A percentile compares a stretch with the other conserved stretches of the same genome.
phyloP scores from a whole-genome alignment of 1,284 basidiomycete genomes.

The Lentinus polychrous region DNA sequence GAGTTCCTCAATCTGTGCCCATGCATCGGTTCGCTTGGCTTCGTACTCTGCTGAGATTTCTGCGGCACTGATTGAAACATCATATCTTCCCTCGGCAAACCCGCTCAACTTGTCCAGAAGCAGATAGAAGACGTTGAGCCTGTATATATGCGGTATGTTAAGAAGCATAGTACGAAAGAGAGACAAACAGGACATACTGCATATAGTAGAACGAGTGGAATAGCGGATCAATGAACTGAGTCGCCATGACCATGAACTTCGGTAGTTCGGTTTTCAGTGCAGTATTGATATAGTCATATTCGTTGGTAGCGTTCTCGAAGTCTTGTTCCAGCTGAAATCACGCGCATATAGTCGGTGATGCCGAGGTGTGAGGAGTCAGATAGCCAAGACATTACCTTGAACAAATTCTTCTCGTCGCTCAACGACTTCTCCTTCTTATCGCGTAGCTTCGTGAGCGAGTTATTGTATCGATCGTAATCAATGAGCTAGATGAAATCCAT shows the following conservation, averaged over 20 bases:
- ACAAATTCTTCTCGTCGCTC: slow-evolving; percentile 90
- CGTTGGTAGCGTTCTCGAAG: slow-evolving; percentile 89
- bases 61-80: slow-evolving; percentile 54
- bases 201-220: slow-evolving; percentile 99
- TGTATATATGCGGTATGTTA: slow-evolving; percentile 23
- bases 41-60: slow-evolving; percentile 81
- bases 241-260: slow-evolving; percentile 81
- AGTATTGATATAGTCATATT: slow-evolving; percentile 96
- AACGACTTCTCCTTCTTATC: slow-evolving; percentile 97
- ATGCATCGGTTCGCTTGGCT: slow-evolving; percentile 73
- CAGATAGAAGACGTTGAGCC: slow-evolving; percentile 90
- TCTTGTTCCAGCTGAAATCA: slow-evolving; percentile 86
- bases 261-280: slow-evolving; percentile 91
- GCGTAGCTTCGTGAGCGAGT: slow-evolving; percentile 88
- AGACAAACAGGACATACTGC: slow-evolving; percentile 65
- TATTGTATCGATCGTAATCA: slow-evolving; percentile 96
- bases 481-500: slow-evolving; percentile 70
- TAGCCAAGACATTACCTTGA: slow-evolving; percentile 45
- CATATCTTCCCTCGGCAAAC: slow-evolving; percentile 84
- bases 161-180: background rate
- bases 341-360: background rate
- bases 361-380: background rate
- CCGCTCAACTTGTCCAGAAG: slow-evolving; percentile 89
- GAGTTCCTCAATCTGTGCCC: slow-evolving; percentile 69
- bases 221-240: slow-evolving; percentile 90